A percentile compares a stretch with the other conserved stretches of the same genome.
These are phyloP conservation scores for Maudiozyma turicensis DNA, from an alignment of 805 yeast species.

Conservation along the genomic window DNA sequence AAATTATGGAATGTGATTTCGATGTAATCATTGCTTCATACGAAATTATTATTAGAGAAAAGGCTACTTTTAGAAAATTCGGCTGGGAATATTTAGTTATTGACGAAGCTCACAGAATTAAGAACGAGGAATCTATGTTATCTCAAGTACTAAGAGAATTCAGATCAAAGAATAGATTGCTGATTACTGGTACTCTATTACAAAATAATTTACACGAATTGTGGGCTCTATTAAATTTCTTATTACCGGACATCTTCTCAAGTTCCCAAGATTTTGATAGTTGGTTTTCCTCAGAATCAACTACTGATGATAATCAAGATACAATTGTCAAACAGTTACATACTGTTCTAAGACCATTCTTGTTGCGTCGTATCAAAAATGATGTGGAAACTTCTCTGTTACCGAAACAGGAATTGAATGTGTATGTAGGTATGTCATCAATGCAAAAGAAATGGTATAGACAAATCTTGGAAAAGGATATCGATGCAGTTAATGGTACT, in stretches of 20 bases:
- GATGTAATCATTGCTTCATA: conserved; percentile 66
- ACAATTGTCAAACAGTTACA: conserved; percentile 58
- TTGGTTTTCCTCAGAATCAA: conserved; percentile 49
- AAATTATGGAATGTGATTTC: conserved; percentile 50
- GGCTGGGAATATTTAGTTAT: conserved; percentile 70
- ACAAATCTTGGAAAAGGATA: conserved; percentile 65
- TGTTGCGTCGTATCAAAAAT: conserved; percentile 64
- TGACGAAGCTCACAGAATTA: conserved; percentile 76
- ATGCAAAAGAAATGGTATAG: conserved; percentile 77
- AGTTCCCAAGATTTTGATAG: conserved; percentile 67
- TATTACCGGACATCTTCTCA: conserved; percentile 70
- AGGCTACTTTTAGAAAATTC: conserved; percentile 54
- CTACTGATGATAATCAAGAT: conserved; percentile 35
- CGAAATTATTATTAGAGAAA: conserved; percentile 70
- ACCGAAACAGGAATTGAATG: conserved; percentile 66
- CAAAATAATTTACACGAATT: conserved; percentile 73
- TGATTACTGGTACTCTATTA: conserved; percentile 77
- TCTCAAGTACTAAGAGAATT: conserved; percentile 69
- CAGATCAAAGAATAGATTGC: conserved; percentile 56
- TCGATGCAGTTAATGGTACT: conserved; percentile 76
- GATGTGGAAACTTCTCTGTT: conserved; percentile 71
- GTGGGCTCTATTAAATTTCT: conserved; percentile 72
- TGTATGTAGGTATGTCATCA: conserved; percentile 66
- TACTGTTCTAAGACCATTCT: conserved; percentile 65
- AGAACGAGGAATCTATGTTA: conserved; percentile 62